Conservation (phyloP, 1,139 yeast species). For the Scheffersomyces segobiensis region DNA sequence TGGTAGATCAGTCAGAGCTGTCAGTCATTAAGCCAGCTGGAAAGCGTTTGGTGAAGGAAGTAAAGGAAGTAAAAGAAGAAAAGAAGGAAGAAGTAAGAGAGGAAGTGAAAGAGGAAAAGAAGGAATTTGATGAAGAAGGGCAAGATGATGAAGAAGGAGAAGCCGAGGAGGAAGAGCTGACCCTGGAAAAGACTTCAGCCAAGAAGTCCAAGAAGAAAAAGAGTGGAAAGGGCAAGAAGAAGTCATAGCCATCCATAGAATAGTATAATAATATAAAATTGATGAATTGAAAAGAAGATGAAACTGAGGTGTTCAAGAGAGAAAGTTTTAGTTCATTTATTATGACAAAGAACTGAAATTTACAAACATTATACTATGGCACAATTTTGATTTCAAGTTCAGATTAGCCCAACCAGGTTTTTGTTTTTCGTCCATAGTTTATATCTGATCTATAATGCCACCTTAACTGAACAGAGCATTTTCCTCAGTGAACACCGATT, state of each 20-base stretch:
- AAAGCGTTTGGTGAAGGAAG: conserved; percentile 2
- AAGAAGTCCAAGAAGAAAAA: conserved; percentile 1
- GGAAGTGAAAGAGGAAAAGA: not conserved
- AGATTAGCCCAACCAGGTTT: not conserved
- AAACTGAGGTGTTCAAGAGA: no score
- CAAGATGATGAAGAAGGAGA: conserved; percentile 1
- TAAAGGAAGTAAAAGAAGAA: conserved; percentile 3
- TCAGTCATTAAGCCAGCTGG: conserved; percentile 1
- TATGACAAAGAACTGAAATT: no score
- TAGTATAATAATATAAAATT: conserved; percentile 1
- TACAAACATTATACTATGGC: not conserved
- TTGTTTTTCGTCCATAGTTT: not conserved
- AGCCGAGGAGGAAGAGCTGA: conserved; percentile 2
- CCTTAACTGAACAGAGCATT: not conserved
- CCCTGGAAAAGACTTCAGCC: not conserved
- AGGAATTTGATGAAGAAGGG: not conserved
- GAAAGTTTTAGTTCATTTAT: no score
- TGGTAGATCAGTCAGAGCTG: conserved; percentile 22
- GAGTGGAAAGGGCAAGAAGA: conserved; percentile 5
- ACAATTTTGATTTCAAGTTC: not conserved
- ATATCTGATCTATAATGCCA: not conserved
- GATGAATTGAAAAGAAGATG: no score
- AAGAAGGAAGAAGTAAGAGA: not conserved
- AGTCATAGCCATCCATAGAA: not conserved
- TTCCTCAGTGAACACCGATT: not conserved